A percentile compares a stretch with the other conserved stretches of the same genome.
These are phyloP conservation scores for Thermoascus crustaceus DNA, from an alignment of 2,329 filamentous ascomycete species.

Conservation along the genomic window DNA sequence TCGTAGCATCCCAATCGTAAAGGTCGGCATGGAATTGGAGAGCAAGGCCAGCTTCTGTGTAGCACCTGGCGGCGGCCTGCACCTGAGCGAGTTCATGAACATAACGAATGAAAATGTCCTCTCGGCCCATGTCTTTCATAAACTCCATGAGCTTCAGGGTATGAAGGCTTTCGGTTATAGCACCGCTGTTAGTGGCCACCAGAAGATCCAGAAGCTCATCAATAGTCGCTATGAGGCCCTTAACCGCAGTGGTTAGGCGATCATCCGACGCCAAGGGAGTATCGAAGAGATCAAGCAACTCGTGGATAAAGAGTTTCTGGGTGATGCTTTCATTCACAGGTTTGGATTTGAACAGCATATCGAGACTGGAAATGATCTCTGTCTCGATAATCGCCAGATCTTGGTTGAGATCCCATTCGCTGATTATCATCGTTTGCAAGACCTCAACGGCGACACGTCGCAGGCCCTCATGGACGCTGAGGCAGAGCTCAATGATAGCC, in stretches of 20 bases:
- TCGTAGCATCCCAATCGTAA: conserved; percentile 79
- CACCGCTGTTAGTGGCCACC: conserved; percentile 76
- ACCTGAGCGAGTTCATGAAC: conserved; percentile 81
- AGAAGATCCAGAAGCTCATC: conserved; percentile 87
- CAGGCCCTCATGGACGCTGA: conserved; percentile 90
- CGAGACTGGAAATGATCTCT: conserved; percentile 91
- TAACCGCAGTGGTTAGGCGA: conserved; percentile 65
- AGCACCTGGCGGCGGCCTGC: conserved; percentile 67
- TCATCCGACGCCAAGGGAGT: conserved; percentile 62
- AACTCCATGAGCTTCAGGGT: conserved; percentile 91
- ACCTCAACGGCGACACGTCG: conserved; percentile 86
- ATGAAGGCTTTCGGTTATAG: conserved; percentile 71
- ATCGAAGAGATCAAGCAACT: conserved; percentile 74
- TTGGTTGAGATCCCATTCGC: conserved; percentile 93
- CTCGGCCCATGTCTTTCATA: conserved; percentile 90
- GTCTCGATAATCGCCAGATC: conserved; percentile 87
- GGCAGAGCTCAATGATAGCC: conserved; percentile 84
- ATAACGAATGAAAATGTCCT: conserved; percentile 93
- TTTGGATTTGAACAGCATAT: conserved; percentile 82
- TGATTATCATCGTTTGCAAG: conserved; percentile 94
- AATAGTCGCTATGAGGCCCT: conserved; percentile 71
- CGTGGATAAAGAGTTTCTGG: conserved; percentile 85
- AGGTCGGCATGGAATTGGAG: conserved; percentile 85
- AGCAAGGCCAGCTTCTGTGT: conserved; percentile 80
- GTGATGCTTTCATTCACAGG: conserved; percentile 78